Evolutionary conservation across 805 yeast genomes (phyloP), one percentile per base, ranked within the genome.

Genomic region (Kuraishia ogatae): DNA sequence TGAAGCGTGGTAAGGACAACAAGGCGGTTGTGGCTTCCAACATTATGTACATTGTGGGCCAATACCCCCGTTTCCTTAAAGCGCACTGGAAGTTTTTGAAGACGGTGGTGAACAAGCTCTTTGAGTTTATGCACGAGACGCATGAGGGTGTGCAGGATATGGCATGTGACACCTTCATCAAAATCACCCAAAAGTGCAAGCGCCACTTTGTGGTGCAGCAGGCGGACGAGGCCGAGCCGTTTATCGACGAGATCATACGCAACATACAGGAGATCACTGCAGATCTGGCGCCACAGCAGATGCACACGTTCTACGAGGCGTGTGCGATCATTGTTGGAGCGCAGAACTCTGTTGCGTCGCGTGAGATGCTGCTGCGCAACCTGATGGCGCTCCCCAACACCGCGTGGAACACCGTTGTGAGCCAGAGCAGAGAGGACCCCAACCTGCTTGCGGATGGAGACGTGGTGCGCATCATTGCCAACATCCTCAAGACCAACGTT

Each of bases 61-160:
- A 94, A 74, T 94, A 94, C 68, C 99, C 99, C 54, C 79, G 99
- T 68, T 94, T 94, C 66, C 78, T 94, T 67, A 92, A 92, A 64
- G 98, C 98, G 8, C 99, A 94, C 69, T 94, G 99, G 99, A 91
- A 89, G 70, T 94, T 94, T 64, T 75, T 94, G 68, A 93, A 92
- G 70, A 94, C 98, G 0, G 99, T 94, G 50, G 93, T 94, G 58
- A 86, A 89, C 72, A 94, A 94, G 71, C 79, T 94, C 64, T 94
- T 94, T 71, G 99, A 94, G 71, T 94, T 94, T 66, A 94, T 94
- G 99, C 98, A 94, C 75, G 99, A 94, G 78, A 91, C 97, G n/a
- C 99, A 94, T 71, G 99, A 93, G 71, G 99, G 99, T 75, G 99
- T 94, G 58, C 99, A 94, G 74, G 99, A 94, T 71, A 94, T 94